Conservation (phyloP, 1,284 basidiomycete species). For the Porodaedalea pini region DNA sequence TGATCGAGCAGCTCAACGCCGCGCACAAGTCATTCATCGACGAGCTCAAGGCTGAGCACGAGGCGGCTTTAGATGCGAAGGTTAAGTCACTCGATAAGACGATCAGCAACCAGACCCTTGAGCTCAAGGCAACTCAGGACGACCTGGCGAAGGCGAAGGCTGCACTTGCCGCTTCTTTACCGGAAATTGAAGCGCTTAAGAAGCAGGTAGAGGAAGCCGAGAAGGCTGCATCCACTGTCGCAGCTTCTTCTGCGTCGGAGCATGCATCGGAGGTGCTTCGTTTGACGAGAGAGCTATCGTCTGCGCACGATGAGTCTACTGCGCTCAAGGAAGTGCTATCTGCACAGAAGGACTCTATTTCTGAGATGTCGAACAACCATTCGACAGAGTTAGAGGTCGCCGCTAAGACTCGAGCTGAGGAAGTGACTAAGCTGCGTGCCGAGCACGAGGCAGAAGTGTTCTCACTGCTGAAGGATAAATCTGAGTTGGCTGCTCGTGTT, state of each 20-base stretch:
- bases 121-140: constrained; percentile 78
- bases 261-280: constrained; percentile 54
- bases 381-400: constrained; percentile 66
- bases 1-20: constrained; percentile 63
- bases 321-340: constrained; percentile 56
- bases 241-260: constrained; percentile 41
- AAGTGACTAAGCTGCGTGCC: constrained; percentile 57
- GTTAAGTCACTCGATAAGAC: constrained; percentile 60
- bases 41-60: constrained; percentile 59
- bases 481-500: constrained; percentile 54
- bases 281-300: constrained; percentile 55
- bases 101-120: constrained; percentile 55
- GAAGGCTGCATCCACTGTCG: constrained; percentile 33
- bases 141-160: constrained; percentile 74
- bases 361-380: constrained; percentile 66
- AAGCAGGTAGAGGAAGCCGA: constrained; percentile 62
- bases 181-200: constrained; percentile 53
- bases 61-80: constrained; percentile 52
- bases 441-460: constrained; percentile 57
- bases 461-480: constrained; percentile 52
- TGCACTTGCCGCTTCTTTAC: constrained; percentile 44
- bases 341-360: constrained; percentile 66
- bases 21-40: constrained; percentile 60
- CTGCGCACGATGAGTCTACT: constrained; percentile 58
- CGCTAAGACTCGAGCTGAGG: constrained; percentile 63